Evolutionary conservation across 257 asterid species (phyloP).

Genomic region (Plantago ovata): DNA sequence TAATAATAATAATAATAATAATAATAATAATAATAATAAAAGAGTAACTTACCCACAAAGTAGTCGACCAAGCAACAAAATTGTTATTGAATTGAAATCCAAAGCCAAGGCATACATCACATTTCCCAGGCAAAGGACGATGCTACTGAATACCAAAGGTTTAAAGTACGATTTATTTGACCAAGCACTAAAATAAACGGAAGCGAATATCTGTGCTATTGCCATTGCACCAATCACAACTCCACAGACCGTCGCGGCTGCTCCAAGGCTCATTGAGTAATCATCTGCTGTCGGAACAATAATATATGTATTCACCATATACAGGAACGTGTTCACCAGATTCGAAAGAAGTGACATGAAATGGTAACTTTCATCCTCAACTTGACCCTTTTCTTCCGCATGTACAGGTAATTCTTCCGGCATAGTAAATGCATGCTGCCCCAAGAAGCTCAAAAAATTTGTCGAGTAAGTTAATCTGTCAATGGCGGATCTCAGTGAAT

Average conservation of each 20-base stretch:
- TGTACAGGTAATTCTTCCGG: constrained; percentile 79
- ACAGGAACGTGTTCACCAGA: constrained; percentile 92
- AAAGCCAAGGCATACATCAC: constrained; percentile 85
- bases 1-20: too few species aligned
- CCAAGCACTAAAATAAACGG: constrained; percentile 99
- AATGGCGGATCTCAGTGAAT: constrained; percentile 69
- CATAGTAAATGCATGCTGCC: constrained; percentile 98
- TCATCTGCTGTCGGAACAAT: constrained; percentile 99
- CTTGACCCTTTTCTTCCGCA: constrained; percentile 68
- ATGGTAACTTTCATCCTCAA: constrained; percentile 71
- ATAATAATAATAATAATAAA: constrained; percentile 1
- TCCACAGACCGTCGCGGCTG: constrained; percentile 99
- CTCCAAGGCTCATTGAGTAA: constrained; percentile 95
- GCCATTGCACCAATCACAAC: constrained; percentile 97
- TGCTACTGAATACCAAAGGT: constrained; percentile 91
- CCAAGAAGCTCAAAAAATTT: constrained; percentile 80
- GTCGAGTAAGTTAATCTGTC: constrained; percentile 88
- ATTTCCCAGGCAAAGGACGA: constrained; percentile 70
- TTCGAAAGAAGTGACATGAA: constrained; percentile 87
- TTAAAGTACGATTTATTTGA: constrained; percentile 87
- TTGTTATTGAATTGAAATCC: constrained; percentile 62
- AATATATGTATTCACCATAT: constrained; percentile 96
- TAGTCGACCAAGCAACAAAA: constrained; percentile 81
- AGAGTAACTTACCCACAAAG: constrained; percentile 68
- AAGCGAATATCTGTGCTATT: constrained; percentile 91